Percentiles rank a stretch among this genome's conserved stretches.
Conservation (phyloP, 306 rosid species). For the Macrotyloma uniflorum region DNA sequence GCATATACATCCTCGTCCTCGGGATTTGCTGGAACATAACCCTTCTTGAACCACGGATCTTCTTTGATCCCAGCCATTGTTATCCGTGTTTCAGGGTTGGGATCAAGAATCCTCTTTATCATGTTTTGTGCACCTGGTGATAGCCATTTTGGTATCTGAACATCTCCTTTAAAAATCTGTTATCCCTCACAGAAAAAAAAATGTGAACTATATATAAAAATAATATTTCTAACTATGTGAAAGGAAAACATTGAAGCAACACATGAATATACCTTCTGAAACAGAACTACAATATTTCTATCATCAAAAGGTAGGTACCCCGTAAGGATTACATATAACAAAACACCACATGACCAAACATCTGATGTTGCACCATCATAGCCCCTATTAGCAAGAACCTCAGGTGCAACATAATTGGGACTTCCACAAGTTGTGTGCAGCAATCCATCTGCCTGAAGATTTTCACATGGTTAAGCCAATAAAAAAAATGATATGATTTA, state of each 20-base stretch:
- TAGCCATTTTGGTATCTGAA: constrained; percentile 71
- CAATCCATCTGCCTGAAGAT: constrained; percentile 78
- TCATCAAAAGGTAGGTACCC: constrained; percentile 92
- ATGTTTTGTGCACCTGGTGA: constrained; percentile 71
- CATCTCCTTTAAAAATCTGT: constrained; percentile 81
- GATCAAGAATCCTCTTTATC: constrained; percentile 82
- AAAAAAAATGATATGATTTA: background rate
- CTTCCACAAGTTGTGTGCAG: constrained; percentile 99
- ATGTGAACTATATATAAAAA: background rate
- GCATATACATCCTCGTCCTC: constrained; percentile 60
- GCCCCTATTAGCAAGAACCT: constrained; percentile 81
- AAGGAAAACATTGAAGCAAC: constrained; percentile 3
- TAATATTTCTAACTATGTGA: background rate
- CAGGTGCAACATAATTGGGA: constrained; percentile 98
- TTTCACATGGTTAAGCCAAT: constrained; percentile 21
- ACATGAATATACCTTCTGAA: constrained; percentile 69
- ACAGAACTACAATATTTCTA: constrained; percentile 88
- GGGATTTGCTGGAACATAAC: constrained; percentile 56
- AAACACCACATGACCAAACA: constrained; percentile 93
- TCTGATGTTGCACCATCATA: constrained; percentile 91
- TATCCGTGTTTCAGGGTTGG: constrained; percentile 68
- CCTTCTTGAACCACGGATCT: constrained; percentile 84
- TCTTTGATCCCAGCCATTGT: constrained; percentile 68
- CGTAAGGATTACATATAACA: constrained; percentile 74
- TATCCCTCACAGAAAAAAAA: constrained; percentile 22